Conservation (phyloP, 2,329 filamentous ascomycete species). For the Trichoderma sp. region DNA sequence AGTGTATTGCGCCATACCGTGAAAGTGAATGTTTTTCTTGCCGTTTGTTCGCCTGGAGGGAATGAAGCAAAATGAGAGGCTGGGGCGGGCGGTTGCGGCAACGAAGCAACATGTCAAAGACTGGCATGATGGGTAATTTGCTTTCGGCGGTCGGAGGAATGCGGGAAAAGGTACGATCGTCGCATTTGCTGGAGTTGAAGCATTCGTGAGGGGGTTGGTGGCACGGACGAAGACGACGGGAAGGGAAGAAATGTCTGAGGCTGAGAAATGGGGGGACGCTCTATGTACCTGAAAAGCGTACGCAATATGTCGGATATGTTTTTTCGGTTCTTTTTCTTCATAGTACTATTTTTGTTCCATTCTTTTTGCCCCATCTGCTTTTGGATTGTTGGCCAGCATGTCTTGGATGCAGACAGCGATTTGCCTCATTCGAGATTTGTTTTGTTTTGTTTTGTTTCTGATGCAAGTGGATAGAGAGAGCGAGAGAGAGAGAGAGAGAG, state of each 20-base stretch:
- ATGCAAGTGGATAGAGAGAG: not conserved
- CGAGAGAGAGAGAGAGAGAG: not conserved
- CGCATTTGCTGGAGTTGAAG: not conserved
- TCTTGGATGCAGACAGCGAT: not conserved
- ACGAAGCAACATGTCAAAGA: not conserved
- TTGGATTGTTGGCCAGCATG: not conserved
- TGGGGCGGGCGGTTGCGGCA: not conserved
- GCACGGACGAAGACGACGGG: not conserved
- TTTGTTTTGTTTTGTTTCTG: not conserved
- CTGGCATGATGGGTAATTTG: constrained; percentile 16
- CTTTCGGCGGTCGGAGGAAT: constrained; percentile 5
- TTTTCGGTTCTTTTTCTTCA: not conserved
- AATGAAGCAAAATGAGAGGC: not conserved
- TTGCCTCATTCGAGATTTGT: not conserved
- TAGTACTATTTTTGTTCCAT: not conserved
- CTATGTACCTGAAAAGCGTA: not conserved
- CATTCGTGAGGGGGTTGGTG: not conserved
- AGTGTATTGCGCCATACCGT: not conserved
- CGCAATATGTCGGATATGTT: not conserved
- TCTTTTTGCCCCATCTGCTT: not conserved
- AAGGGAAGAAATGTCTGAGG: not conserved
- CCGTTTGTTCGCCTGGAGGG: not conserved
- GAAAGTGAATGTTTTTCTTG: not conserved
- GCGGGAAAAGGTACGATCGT: not conserved
- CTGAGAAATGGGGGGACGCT: not conserved